Base-by-base conservation (phyloP, 768 basidiomycete genomes). In the Sporobolomyces roseus region DNA sequence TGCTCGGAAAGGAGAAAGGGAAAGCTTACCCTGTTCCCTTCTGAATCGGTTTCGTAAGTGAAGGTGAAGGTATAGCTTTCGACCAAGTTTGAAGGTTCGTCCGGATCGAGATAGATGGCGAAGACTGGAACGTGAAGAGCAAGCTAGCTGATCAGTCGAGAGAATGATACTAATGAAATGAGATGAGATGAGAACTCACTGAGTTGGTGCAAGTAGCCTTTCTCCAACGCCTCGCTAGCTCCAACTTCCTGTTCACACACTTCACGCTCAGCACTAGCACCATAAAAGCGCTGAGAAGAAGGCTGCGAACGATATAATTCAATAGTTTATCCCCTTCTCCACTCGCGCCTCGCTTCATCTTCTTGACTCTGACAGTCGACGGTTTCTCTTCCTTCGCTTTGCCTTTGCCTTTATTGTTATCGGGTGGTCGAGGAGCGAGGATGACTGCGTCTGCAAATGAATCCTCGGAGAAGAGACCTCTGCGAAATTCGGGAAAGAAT, bases 181-280 rank as follows among this genome's bases (percentile, higher is more conserved):
- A 12, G 14, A 27, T 16, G 8, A 7, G 32, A 21, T 30, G 32
- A 21, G 23, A 32, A 23, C 84, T 66, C 63, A 91, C 91, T 66
- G 91, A 90, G 74, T 87, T 89, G 54, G 85, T 85, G 63, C 52
- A 93, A 83, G 78, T 91, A 93, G 71, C 86, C 87, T 75, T 87
- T 90, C 75, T 90, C 84, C 38, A 93, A 79, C 0, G 91, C 91
- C 67, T 93, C 88, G 71, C 89, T 91, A 49, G 92, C 90, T 0
- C 91, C 91, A 65, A 85, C 81, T 79, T 93, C 91, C 91, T 92
- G 61, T 29, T 41, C 12, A 46, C 12, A 21, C 38, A 9, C 38
- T 41, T 41, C 38, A 41, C 10, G 9, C 17, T 41, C 10, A 41
- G 10, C 17, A 41, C 38, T 41, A 9, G 38, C 38, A 17, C 10